Base-by-base conservation (phyloP, 768 basidiomycete genomes). In the Boletus pseudopeckii region DNA sequence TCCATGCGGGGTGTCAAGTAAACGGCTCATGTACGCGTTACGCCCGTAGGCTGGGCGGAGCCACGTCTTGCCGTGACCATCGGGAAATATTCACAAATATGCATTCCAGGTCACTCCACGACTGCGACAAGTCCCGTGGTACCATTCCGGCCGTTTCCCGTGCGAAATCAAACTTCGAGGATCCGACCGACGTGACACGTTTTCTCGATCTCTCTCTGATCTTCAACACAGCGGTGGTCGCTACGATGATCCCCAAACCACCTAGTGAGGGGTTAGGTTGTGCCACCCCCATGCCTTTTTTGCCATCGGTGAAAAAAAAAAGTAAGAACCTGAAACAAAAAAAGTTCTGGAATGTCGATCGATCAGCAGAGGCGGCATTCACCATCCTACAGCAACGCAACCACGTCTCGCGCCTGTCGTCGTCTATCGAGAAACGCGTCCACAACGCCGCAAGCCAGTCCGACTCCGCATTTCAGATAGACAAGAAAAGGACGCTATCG, bases 341-440 rank as follows among this genome's bases (percentile, higher is more conserved):
- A n/a, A n/a, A n/a, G n/a, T 42, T n/a, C 39, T 34, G 14, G 34
- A 32, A 32, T 28, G 32, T 36, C 24, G 53, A 56, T 56, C 55
- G 48, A 56, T 44, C 36, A 17, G 8, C 28, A 17, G 30, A 26
- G 6, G 32, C 32, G 20, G 13, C 2, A 37, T 46, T 40, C 52
- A 36, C 34, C 22, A n/a, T n/a, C 22, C n/a, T 9, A 37, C 11
- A n/a, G 22, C 10, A 32, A 17, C 22, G 18, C 17, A 18, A 22
- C 24, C 33, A 24, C 28, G 28, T 53, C 41, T 52, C 33, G 22
- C 8, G 20, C 30, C 14, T 24, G 41, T 34, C 33, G 5, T 32
- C 22, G 20, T 44, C 42, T 34, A 17, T 39, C 24, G 20, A 54
- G 42, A 20, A 54, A 54, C 22, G 52, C 52, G 36, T 7, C 17